phyloP scores from a whole-genome alignment of 345 rosid species.

The Adansonia digitata region DNA sequence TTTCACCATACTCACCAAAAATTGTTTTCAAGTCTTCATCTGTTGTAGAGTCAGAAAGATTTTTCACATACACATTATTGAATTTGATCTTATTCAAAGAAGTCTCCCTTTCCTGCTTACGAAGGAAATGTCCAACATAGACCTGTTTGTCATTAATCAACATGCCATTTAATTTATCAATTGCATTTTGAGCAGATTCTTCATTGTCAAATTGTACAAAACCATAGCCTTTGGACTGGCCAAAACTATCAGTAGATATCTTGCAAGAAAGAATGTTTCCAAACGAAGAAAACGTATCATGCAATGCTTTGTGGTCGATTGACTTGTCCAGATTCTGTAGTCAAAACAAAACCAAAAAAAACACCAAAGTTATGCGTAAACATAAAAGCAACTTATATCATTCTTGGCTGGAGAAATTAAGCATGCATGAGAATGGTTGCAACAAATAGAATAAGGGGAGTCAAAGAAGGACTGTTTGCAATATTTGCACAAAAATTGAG shows the following conservation, averaged over 20 bases:
- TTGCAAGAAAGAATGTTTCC: slow-evolving; percentile 87
- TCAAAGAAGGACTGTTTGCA: not conserved
- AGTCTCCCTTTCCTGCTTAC: slow-evolving; percentile 75
- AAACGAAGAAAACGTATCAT: slow-evolving; percentile 80
- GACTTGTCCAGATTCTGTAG: slow-evolving; percentile 74
- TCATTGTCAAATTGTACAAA: slow-evolving; percentile 83
- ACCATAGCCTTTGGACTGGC: slow-evolving; percentile 94
- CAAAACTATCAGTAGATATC: slow-evolving; percentile 67
- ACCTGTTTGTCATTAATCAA: slow-evolving; percentile 91
- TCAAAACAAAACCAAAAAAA: not conserved
- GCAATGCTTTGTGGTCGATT: slow-evolving; percentile 88
- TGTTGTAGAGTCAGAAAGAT: slow-evolving; percentile 52
- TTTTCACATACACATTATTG: slow-evolving; percentile 80
- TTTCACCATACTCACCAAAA: slow-evolving; percentile 72
- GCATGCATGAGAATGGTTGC: not conserved
- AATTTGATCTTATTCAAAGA: slow-evolving; percentile 47
- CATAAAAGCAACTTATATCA: not conserved
- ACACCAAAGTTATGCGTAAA: not conserved
- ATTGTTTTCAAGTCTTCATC: slow-evolving; percentile 65
- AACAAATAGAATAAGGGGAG: not conserved
- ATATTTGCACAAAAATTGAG: not conserved
- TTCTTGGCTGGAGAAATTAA: not conserved
- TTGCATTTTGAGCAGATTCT: slow-evolving; percentile 78
- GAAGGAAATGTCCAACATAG: slow-evolving; percentile 84
- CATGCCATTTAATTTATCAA: slow-evolving; percentile 85